These are phyloP conservation scores for Strobilomyces dryophilus DNA, from an alignment of 768 basidiomycete genomes.

Conservation along the genomic window DNA sequence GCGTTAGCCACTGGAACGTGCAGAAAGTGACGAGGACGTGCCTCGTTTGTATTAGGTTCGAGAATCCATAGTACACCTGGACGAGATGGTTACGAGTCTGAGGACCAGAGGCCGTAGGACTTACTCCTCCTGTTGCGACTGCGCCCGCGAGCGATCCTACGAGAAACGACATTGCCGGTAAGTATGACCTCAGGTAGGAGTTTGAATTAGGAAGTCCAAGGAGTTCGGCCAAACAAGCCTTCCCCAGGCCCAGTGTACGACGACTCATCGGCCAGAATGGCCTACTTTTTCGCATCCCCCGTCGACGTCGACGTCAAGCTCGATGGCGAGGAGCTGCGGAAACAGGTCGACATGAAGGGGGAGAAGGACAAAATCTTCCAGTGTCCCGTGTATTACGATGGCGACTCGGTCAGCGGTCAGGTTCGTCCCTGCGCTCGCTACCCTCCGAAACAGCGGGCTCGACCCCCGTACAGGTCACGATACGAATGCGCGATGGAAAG, in stretches of 20 bases:
- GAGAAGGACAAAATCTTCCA: constrained; percentile 84
- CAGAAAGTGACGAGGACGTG: not conserved
- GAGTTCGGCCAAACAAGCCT: not conserved
- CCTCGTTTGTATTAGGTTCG: constrained; percentile 58
- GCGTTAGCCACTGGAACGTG: not conserved
- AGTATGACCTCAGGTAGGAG: not conserved
- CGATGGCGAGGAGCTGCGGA: constrained; percentile 80
- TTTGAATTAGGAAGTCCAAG: not conserved
- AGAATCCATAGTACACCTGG: constrained; percentile 71
- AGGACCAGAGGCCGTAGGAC: constrained; percentile 1
- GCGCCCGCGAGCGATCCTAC: constrained; percentile 68
- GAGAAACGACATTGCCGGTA: constrained; percentile 48
- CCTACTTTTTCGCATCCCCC: constrained; percentile 89
- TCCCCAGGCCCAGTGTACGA: not conserved
- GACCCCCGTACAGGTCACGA: constrained; percentile 54
- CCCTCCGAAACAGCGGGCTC: not conserved
- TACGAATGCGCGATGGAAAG: constrained; percentile 93
- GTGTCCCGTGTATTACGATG: constrained; percentile 94
- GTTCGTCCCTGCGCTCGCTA: constrained; percentile 38
- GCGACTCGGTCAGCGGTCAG: constrained; percentile 87
- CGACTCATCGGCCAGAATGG: constrained; percentile 33
- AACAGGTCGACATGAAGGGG: constrained; percentile 84
- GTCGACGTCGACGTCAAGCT: constrained; percentile 90
- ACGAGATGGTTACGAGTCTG: not conserved
- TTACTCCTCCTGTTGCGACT: constrained; percentile 62